Base-by-base conservation (phyloP, 352 stramenopile species). In the Phytophthora aleatoria region DNA sequence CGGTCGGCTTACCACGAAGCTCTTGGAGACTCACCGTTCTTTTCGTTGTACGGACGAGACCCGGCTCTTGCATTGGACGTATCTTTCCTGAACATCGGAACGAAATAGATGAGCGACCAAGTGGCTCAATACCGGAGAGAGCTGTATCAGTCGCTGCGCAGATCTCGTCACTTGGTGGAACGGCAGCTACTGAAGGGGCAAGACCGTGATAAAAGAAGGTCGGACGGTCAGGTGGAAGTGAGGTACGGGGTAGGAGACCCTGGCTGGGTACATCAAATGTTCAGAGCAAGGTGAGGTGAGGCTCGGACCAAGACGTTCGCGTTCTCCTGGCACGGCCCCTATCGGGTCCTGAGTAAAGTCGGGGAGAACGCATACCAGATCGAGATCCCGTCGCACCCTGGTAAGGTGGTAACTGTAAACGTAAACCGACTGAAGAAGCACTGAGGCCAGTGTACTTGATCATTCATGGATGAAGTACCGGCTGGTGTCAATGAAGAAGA, bases 1-100 rank as follows among this genome's bases (percentile, higher is more conserved):
- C 13, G 41, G 4, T 52, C 53, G 3, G n/a, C 41, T 0, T 60
- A 60, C n/a, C 53, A 60, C 8, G 51, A 58, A 16, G 38, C 38
- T 15, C 28, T 58, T 2, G 11, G 26, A 10, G 51, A 57, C 11
- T 20, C 9, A 5, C 33, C 33, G 3, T 38, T 38, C 33, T 8
- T 38, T 8, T 13, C 33, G 6, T 11, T 38, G 33, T 38, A 38
- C 33, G 33, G 6, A 11, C 4, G 33, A 12, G 33, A 38, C 33
- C 33, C 33, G 2, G 9, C 33, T 5, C 12, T 38, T 3, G 5
- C 33, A 8, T 8, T 38, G 6, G 33, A 38, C 33, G 12, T 57
- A 12, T 35, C 36, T 6, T 57, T 57, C 5, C 24, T 57, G 20
- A 57, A 57, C 26, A 45, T 39, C 0, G 13, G 3, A 24, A 45